A percentile compares a stretch with the other conserved stretches of the same genome.
Evolutionary conservation across 2,329 filamentous ascomycete genomes (phyloP).

Genomic region (Pyrenophora graminea): DNA sequence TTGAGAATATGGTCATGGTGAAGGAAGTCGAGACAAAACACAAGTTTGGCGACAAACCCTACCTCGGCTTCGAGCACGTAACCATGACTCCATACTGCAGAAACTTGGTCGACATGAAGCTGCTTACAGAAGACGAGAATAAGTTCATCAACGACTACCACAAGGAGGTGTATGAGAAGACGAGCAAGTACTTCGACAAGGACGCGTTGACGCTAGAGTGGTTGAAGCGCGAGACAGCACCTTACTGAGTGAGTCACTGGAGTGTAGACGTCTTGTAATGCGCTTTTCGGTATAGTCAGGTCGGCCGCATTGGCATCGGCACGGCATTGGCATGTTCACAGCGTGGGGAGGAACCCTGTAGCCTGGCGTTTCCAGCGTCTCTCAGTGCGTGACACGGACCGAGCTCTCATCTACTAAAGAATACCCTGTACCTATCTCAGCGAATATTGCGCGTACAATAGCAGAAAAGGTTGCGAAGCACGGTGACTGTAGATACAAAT

Average conservation of each 20-base stretch:
- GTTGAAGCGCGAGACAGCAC: constrained; percentile 84
- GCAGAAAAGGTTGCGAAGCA: neutral
- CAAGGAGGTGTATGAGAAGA: constrained; percentile 79
- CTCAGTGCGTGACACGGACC: constrained; percentile 11
- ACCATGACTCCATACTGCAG: constrained; percentile 95
- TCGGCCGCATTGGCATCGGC: constrained; percentile 17
- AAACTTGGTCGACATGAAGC: constrained; percentile 76
- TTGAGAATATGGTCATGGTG: constrained; percentile 94
- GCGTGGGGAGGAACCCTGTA: constrained; percentile 18
- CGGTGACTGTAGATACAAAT: neutral
- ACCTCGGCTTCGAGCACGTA: constrained; percentile 92
- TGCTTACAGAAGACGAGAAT: constrained; percentile 76
- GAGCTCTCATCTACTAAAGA: constrained; percentile 8
- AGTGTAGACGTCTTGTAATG: constrained; percentile 1
- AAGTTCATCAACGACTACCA: constrained; percentile 89
- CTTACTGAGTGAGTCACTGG: constrained; percentile 38
- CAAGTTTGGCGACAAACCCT: constrained; percentile 91
- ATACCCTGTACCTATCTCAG: constrained; percentile 2
- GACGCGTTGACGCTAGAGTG: constrained; percentile 75
- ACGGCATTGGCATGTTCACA: constrained; percentile 22
- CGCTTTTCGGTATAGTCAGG: constrained; percentile 6
- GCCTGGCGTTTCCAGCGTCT: constrained; percentile 18
- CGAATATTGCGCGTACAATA: neutral
- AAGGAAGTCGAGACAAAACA: constrained; percentile 84
- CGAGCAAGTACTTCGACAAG: constrained; percentile 72